Percentiles rank a stretch among this genome's conserved stretches.
Evolutionary conservation across 129 eudicot species (phyloP).

Genomic region (Chrysanthemum makinoi): DNA sequence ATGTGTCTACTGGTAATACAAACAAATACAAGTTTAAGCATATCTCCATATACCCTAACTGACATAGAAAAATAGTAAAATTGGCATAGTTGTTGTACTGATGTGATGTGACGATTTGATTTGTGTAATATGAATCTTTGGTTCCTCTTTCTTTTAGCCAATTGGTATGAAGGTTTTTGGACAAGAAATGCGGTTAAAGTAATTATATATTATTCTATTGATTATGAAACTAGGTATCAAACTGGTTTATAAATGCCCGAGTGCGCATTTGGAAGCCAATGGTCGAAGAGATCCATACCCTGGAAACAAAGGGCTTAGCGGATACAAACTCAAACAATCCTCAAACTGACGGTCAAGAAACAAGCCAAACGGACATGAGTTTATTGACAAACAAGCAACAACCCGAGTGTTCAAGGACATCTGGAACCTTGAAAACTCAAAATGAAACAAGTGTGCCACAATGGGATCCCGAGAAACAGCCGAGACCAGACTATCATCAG

Average conservation of each 20-base stretch:
- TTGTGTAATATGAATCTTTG: background rate
- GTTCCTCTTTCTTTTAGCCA: background rate
- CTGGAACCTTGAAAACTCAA: constrained; percentile 17
- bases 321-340: constrained; percentile 40
- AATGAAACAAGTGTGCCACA: constrained; percentile 29
- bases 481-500: constrained; percentile 51
- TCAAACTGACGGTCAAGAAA: constrained; percentile 31
- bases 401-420: constrained; percentile 32
- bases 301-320: constrained; percentile 61
- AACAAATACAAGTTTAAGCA: too few species aligned
- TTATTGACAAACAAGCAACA: constrained; percentile 36
- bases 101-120: background rate
- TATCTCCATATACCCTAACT: too few species aligned
- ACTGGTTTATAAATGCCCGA: constrained; percentile 86
- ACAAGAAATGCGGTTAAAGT: background rate
- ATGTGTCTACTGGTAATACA: too few species aligned
- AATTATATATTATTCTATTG: background rate
- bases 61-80: background rate
- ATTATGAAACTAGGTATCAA: constrained; percentile 57
- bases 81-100: background rate
- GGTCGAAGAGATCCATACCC: constrained; percentile 85
- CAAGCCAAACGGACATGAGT: constrained; percentile 21
- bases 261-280: constrained; percentile 91
- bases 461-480: constrained; percentile 64
- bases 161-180: background rate